phyloP scores from a whole-genome alignment of 2,329 filamentous ascomycete species.

The Elsinoe perseae region DNA sequence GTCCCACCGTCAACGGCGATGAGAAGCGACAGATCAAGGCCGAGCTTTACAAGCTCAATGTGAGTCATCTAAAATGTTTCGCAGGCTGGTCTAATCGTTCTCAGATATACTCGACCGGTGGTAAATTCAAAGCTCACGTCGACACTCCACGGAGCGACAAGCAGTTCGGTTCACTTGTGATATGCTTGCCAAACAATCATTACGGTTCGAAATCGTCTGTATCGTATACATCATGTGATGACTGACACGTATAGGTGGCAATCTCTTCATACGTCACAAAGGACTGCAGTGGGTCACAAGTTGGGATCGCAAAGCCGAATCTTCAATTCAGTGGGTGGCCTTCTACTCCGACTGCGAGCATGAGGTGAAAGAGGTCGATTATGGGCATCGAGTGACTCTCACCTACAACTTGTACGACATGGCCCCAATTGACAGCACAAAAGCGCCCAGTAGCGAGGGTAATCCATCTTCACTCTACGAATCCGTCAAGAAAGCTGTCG shows the following conservation, averaged over 20 bases:
- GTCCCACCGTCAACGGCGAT: neutral
- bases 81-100: constrained; percentile 39
- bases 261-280: neutral
- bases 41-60: constrained; percentile 1
- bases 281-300: neutral
- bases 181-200: constrained; percentile 20
- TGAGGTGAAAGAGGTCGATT: constrained; percentile 43
- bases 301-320: neutral
- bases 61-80: neutral
- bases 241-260: neutral
- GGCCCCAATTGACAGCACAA: neutral
- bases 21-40: neutral
- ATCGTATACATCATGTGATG: too few relatives aligned
- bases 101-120: constrained; percentile 35
- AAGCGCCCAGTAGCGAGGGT: neutral
- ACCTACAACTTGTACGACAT: constrained; percentile 44
- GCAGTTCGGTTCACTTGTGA: constrained; percentile 24
- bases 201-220: neutral
- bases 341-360: constrained; percentile 50
- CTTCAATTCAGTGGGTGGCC: constrained; percentile 40
- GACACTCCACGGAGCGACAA: constrained; percentile 24
- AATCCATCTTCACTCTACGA: neutral
- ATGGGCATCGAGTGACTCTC: constrained; percentile 49
- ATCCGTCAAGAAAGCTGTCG: neutral
- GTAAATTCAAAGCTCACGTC: constrained; percentile 25